Conservation (phyloP, 257 asterid genomes). For the Striga asiatica region DNA sequence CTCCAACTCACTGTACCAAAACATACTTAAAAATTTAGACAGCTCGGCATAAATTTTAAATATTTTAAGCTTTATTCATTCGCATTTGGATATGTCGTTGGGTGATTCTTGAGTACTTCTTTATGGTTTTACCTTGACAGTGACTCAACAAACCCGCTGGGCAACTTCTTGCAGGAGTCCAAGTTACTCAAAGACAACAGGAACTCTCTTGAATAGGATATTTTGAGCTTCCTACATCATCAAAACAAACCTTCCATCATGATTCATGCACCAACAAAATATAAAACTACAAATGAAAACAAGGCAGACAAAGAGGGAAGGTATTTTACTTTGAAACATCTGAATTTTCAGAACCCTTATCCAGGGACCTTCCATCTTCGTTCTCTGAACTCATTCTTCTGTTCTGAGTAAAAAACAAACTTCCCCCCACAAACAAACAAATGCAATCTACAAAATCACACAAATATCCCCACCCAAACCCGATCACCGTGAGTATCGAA, state of each 20-base stretch:
- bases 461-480: slow-evolving; percentile 19
- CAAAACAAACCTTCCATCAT: slow-evolving; percentile 11
- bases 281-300: neutral
- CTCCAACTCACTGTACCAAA: slow-evolving; percentile 51
- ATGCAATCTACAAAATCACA: slow-evolving; percentile 21
- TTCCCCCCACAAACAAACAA: slow-evolving; percentile 18
- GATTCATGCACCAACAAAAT: slow-evolving; percentile 7
- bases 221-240: slow-evolving; percentile 46
- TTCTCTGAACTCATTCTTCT: slow-evolving; percentile 58
- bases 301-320: slow-evolving; percentile 14
- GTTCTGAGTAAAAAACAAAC: slow-evolving; percentile 2
- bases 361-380: slow-evolving; percentile 36
- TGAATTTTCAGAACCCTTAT: slow-evolving; percentile 20
- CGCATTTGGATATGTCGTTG: neutral
- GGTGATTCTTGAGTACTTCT: slow-evolving; percentile 2
- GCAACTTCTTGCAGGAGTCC: slow-evolving; percentile 73
- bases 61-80: neutral
- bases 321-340: slow-evolving; percentile 31
- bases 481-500: neutral
- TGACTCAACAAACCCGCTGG: slow-evolving; percentile 47
- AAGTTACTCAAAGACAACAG: slow-evolving; percentile 49
- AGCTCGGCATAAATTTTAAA: no score
- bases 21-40: slow-evolving; percentile 12
- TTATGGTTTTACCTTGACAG: slow-evolving; percentile 46
- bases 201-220: slow-evolving; percentile 54